Evolutionary conservation across 768 basidiomycete genomes (phyloP).

Genomic region (Mycena maculata): DNA sequence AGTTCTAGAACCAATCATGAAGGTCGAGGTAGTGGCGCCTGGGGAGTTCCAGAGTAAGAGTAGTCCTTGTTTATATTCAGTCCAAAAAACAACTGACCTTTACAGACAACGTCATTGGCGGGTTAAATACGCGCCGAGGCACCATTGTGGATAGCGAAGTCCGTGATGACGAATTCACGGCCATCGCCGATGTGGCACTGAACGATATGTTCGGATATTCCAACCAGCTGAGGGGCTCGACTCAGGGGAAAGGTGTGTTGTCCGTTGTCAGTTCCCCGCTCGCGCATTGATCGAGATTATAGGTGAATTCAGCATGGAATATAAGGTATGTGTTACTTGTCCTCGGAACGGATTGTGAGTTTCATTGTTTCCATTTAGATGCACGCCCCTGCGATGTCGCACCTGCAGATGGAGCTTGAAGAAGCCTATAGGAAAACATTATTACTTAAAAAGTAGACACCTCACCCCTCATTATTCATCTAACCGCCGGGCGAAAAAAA

Average conservation of each 20-base stretch:
- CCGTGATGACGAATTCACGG: conserved; percentile 96
- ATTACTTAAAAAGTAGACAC: conserved; percentile 73
- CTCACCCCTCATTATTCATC: background rate
- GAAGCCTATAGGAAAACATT: conserved; percentile 87
- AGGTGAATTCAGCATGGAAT: conserved; percentile 85
- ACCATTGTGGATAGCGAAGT: conserved; percentile 97
- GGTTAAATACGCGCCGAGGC: conserved; percentile 90
- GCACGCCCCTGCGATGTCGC: conserved; percentile 86
- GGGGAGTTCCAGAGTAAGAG: conserved; percentile 90
- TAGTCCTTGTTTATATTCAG: background rate
- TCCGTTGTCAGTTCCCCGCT: background rate
- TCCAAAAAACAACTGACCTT: conserved; percentile 10
- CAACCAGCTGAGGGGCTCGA: conserved; percentile 89
- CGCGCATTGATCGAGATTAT: background rate
- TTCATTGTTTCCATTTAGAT: conserved; percentile 54
- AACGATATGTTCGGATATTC: conserved; percentile 99
- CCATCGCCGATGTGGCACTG: conserved; percentile 89
- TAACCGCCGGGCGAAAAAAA: background rate
- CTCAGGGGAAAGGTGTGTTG: conserved; percentile 89
- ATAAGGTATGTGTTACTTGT: conserved; percentile 66
- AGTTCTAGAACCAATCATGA: conserved; percentile 98
- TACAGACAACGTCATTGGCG: conserved; percentile 92
- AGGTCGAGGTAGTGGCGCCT: conserved; percentile 95
- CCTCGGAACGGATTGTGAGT: background rate
- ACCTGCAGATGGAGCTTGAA: conserved; percentile 89